Base-by-base conservation (phyloP, 2,329 filamentous ascomycete genomes). In the Pestalotiopsis sp. region DNA sequence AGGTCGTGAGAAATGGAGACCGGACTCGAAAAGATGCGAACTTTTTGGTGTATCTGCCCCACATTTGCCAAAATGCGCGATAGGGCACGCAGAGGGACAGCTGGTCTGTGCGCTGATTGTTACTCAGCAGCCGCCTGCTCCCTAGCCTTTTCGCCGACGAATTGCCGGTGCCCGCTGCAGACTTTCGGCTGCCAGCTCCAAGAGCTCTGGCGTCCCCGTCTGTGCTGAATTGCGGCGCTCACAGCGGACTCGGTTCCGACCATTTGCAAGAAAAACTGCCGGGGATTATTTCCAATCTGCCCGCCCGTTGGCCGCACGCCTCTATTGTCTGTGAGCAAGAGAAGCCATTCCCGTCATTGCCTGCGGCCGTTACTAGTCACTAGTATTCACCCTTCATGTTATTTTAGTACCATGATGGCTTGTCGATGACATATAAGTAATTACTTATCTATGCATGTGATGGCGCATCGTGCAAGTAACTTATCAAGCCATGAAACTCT, bases 11-110 rank as follows among this genome's bases (percentile, higher is more conserved):
- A 58, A 62, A 39, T 35, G 30, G 30, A 38, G 55, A 58, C 2
- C 39, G 38, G n/a, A 24, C n/a, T 38, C 65, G 60, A 66, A 75
- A 66, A 38, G 67, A 63, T 58, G 48, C 9, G 57, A 70, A 71
- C 67, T 73, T 77, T 78, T 76, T 77, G 73, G 76, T 78, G 76
- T 76, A 77, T 77, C 75, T 71, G 70, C 58, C 58, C 58, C 58
- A 61, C 58, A 38, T 20, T 20, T 20, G 9, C 10, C 17, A 20
- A 35, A 35, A 26, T 58, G 58, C 58, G 24, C 40, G 66, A 67
- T 67, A 70, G 68, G 68, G 64, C 57, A 56, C 9, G 13, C 30
- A 24, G 10, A 22, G 26, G 26, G 14, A 52, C 6, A 52, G n/a
- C 4, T 52, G 44, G 44, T 52, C 44, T 52, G 44, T 52, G 44